Conservation (phyloP, 257 asterid genomes). For the Lithospermum erythrorhizon region DNA sequence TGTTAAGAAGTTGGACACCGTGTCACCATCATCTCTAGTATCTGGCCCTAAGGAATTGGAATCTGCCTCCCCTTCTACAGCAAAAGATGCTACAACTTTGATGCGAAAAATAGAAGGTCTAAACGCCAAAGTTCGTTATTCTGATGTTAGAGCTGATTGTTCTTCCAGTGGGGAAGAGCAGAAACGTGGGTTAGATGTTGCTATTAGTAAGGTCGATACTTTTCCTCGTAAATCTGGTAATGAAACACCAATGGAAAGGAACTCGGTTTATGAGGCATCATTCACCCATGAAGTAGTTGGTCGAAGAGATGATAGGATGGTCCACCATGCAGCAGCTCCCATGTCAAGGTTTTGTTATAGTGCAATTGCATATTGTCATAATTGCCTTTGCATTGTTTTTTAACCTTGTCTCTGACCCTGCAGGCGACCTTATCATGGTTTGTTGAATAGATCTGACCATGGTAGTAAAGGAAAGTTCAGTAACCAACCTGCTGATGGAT, state of each 20-base stretch:
- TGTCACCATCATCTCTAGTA: slow-evolving; percentile 23
- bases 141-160: slow-evolving; percentile 47
- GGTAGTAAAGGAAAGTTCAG: slow-evolving; percentile 45
- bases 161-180: slow-evolving; percentile 29
- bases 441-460: slow-evolving; percentile 42
- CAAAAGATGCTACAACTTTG: slow-evolving; percentile 36
- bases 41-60: slow-evolving; percentile 25
- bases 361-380: slow-evolving; percentile 1
- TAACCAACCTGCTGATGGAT: slow-evolving; percentile 44
- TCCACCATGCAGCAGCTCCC: slow-evolving; percentile 28
- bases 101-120: slow-evolving; percentile 77
- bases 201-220: slow-evolving; percentile 21
- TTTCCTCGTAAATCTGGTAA: slow-evolving; percentile 21
- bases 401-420: slow-evolving; percentile 11
- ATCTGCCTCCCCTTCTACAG: slow-evolving; percentile 24
- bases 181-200: slow-evolving; percentile 22
- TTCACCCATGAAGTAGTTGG: slow-evolving; percentile 23
- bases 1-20: slow-evolving; percentile 27
- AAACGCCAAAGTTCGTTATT: slow-evolving; percentile 65
- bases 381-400: slow-evolving; percentile 8
- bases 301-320: slow-evolving; percentile 28
- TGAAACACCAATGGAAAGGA: slow-evolving; percentile 35
- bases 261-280: slow-evolving; percentile 15
- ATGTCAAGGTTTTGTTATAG: slow-evolving; percentile 41
- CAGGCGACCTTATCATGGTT: slow-evolving; percentile 55